phyloP scores from a whole-genome alignment of 139 green algal species.

The Chlamydomonas sp. region DNA sequence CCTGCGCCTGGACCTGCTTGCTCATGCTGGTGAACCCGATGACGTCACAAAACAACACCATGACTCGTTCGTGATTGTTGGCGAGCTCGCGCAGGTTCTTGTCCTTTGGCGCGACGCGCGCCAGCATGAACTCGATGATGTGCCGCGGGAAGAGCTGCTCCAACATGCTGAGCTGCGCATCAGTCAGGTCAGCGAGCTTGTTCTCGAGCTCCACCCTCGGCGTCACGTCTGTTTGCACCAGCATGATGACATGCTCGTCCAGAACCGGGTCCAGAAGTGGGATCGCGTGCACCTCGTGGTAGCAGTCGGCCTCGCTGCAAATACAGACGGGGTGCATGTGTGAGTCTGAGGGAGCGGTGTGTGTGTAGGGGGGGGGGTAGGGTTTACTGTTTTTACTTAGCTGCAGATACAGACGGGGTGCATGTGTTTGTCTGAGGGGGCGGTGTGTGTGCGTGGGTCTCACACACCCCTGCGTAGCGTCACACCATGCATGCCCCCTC shows the following conservation, averaged over 20 bases:
- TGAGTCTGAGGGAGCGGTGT: too few species aligned
- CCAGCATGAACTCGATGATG: slow-evolving; percentile 49
- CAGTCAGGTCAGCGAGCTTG: slow-evolving; percentile 38
- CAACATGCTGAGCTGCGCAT: slow-evolving; percentile 43
- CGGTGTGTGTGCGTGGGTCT: too few species aligned
- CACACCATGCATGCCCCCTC: too few species aligned
- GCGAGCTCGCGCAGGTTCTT: slow-evolving; percentile 33
- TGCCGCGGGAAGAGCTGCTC: slow-evolving; percentile 44
- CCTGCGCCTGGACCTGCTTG: slow-evolving; percentile 32
- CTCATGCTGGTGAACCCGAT: slow-evolving; percentile 39
- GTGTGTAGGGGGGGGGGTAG: too few species aligned
- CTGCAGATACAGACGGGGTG: too few species aligned
- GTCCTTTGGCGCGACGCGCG: slow-evolving; percentile 16
- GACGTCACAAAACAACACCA: slow-evolving; percentile 40
- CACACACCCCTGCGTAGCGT: too few species aligned
- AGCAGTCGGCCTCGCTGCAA: slow-evolving; percentile 33
- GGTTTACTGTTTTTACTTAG: too few species aligned
- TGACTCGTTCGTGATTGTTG: slow-evolving; percentile 37
- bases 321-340: too few species aligned
- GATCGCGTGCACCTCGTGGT: slow-evolving; percentile 41
- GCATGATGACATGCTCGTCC: slow-evolving; percentile 45
- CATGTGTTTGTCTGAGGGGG: too few species aligned
- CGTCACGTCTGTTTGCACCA: slow-evolving; percentile 41
- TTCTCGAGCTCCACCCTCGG: slow-evolving; percentile 44
- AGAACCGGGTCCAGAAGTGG: slow-evolving; percentile 39